phyloP scores from a whole-genome alignment of 257 asterid species.

The Agastache rugosa region DNA sequence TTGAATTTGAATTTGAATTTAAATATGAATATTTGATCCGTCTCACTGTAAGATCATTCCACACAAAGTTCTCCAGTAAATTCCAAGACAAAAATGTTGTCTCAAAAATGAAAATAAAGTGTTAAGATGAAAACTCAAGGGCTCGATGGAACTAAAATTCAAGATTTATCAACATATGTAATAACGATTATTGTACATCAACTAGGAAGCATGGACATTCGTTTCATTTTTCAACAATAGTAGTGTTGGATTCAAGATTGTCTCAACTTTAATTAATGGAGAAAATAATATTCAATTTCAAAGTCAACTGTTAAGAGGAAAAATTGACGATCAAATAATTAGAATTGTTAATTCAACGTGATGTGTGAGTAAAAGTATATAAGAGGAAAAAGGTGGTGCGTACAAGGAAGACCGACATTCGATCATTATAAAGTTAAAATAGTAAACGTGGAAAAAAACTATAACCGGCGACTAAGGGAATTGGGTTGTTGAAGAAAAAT shows the following conservation, averaged over 20 bases:
- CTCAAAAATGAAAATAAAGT: too few relatives aligned
- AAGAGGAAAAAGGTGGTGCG: background rate
- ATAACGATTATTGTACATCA: background rate
- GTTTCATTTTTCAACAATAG: background rate
- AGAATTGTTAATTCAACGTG: background rate
- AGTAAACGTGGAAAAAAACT: constrained; percentile 11
- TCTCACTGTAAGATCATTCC: too few relatives aligned
- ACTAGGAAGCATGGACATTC: background rate
- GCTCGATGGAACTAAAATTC: background rate
- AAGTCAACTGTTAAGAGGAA: constrained; percentile 35
- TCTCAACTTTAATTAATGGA: background rate
- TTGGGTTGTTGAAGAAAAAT: constrained; percentile 24
- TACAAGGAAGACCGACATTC: constrained; percentile 35
- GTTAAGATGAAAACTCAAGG: too few relatives aligned
- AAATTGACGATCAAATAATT: background rate
- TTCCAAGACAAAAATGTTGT: too few relatives aligned
- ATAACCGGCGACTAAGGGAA: constrained; percentile 10
- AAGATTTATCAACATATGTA: background rate
- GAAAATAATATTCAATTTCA: constrained; percentile 14
- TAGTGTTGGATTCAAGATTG: constrained; percentile 13
- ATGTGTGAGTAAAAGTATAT: background rate
- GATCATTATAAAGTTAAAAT: background rate
- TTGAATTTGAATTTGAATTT: too few relatives aligned
- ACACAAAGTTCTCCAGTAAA: too few relatives aligned
- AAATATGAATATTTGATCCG: too few relatives aligned